Percentiles rank a stretch among this genome's conserved stretches.
These are phyloP conservation scores for Prunus persica DNA, from an alignment of 306 rosid species.

Conservation along the genomic window DNA sequence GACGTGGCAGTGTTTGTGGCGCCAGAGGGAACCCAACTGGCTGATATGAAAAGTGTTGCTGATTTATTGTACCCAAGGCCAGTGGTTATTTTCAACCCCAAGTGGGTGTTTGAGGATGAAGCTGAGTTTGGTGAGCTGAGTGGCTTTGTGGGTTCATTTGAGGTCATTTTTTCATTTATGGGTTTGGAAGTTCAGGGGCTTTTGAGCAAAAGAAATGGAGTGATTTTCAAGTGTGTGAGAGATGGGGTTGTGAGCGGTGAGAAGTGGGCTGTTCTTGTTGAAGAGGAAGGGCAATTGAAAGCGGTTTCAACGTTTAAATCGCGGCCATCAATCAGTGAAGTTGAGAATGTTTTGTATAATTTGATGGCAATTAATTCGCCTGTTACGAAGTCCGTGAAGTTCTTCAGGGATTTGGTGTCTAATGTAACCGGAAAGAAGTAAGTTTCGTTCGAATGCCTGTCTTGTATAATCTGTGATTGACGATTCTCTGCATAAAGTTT, in stretches of 20 bases:
- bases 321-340: conserved; percentile 67
- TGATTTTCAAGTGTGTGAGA: conserved; percentile 69
- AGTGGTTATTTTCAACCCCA: conserved; percentile 77
- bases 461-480: background rate
- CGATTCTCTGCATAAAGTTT: background rate
- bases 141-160: conserved; percentile 72
- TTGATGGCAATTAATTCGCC: conserved; percentile 90
- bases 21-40: conserved; percentile 57
- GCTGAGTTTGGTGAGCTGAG: conserved; percentile 49
- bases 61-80: conserved; percentile 70
- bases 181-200: conserved; percentile 85
- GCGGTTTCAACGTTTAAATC: conserved; percentile 54
- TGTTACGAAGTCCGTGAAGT: conserved; percentile 76
- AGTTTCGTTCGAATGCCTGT: conserved; percentile 22
- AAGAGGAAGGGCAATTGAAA: conserved; percentile 72
- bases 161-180: conserved; percentile 71
- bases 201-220: conserved; percentile 69
- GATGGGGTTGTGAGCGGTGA: conserved; percentile 87
- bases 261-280: conserved; percentile 77
- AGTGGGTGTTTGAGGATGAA: conserved; percentile 83
- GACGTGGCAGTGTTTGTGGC: conserved; percentile 65
- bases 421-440: conserved; percentile 75
- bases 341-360: conserved; percentile 83
- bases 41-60: conserved; percentile 35
- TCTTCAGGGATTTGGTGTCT: conserved; percentile 77